Conservation (phyloP, 768 basidiomycete genomes). For the Suillus lakei region DNA sequence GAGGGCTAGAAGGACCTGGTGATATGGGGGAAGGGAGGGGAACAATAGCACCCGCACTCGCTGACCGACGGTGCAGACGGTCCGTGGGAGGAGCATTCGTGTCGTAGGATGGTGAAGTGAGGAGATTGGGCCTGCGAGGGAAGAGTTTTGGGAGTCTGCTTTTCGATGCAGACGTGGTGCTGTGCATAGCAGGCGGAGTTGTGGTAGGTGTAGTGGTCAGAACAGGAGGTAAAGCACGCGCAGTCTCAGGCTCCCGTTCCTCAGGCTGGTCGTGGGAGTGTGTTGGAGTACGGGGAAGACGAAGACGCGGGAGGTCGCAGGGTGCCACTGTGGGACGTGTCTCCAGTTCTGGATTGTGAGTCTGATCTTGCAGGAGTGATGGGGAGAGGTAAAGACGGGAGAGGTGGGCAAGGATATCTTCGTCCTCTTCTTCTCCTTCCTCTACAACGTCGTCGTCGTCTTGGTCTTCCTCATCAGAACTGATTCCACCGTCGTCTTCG, state of each 20-base stretch:
- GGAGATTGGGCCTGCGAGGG: slow-evolving; percentile 35
- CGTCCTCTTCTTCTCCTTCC: slow-evolving; percentile 35
- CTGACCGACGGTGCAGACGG: slow-evolving; percentile 35
- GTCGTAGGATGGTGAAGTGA: slow-evolving; percentile 37
- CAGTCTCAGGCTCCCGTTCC: slow-evolving; percentile 21
- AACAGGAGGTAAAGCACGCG: slow-evolving; percentile 23
- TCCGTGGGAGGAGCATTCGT: slow-evolving; percentile 26
- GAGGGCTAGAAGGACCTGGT: slow-evolving; percentile 6
- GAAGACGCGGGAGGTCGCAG: not conserved
- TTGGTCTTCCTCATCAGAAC: slow-evolving; percentile 53
- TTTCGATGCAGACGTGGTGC: slow-evolving; percentile 18
- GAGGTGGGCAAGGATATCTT: slow-evolving; percentile 32
- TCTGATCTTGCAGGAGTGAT: slow-evolving; percentile 26
- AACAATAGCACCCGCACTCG: slow-evolving; percentile 34
- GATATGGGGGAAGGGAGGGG: not conserved
- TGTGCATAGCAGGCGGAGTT: slow-evolving; percentile 30
- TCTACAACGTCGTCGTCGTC: slow-evolving; percentile 39
- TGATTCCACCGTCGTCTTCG: slow-evolving; percentile 82
- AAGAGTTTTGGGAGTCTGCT: slow-evolving; percentile 40
- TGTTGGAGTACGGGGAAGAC: not conserved
- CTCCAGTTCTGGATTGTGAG: slow-evolving; percentile 20
- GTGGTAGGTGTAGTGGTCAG: slow-evolving; percentile 27
- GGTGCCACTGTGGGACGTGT: slow-evolving; percentile 3
- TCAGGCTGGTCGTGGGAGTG: slow-evolving; percentile 3
- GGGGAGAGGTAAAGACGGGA: slow-evolving; percentile 27